Base-by-base conservation (phyloP, 176 grass and related monocot species). In the Oryza nivara region DNA sequence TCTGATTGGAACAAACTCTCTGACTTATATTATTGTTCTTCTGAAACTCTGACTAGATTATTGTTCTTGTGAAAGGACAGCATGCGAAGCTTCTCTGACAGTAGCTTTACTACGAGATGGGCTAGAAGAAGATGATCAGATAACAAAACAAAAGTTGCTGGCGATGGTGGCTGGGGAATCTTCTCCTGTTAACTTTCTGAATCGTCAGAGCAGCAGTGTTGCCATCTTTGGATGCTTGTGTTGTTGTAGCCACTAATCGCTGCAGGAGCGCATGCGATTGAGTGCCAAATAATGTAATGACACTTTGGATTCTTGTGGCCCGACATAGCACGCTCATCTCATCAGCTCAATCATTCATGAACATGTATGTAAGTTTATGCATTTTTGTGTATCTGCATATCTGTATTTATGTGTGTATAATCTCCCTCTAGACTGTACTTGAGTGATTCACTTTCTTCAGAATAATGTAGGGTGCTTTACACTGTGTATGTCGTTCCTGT, bases 301-400 rank as follows among this genome's bases (percentile, higher is more conserved):
- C 67, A 16, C 67, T 67, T 73, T 88, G 86, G 86, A 83, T 73
- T 46, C 74, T 72, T 78, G 80, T 43, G 67, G 43, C 3, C 80
- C 74, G 56, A 78, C 80, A 79, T 72, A 25, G 67, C 86, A 88
- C 58, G 56, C 80, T 44, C 67, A 65, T 60, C 2, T 88, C 41
- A 71, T 78, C 34, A 19, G 8, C 22, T 52, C 74, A 44, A 66
- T 72, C 15, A 65, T 58, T 23, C 70, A 9, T 28, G 1, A 61
- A 9, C 0, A 7, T 30, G 49, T 25, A n/a, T 83, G 40, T 15
- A 40, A 72, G 40, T 70, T 4, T 45, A 35, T n/a, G 66, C 41
- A 23, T 68, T 11, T 11, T 26, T 36, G 49, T 28, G 38, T 13
- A 58, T 58, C 15, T 58, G 52, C 52, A 58, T 58, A 58, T 0